phyloP scores from a whole-genome alignment of 2,329 filamentous ascomycete genomes.

The Exutisphaerella laricina region DNA sequence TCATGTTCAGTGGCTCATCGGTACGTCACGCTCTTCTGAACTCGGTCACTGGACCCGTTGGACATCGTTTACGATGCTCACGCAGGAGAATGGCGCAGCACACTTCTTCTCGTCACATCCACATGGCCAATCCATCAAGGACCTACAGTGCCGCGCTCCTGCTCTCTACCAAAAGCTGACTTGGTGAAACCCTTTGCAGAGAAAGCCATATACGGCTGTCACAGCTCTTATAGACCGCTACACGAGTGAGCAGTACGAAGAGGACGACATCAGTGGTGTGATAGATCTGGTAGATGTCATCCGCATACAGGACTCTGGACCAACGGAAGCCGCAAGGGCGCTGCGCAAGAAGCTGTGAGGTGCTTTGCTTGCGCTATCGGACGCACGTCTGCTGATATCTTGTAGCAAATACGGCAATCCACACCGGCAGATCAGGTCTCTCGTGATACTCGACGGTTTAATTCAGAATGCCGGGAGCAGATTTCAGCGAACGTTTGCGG shows the following conservation, averaged over 20 bases:
- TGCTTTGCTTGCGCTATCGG: neutral
- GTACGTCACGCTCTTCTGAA: conserved; percentile 15
- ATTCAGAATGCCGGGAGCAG: conserved; percentile 88
- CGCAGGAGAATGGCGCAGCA: too few relatives aligned
- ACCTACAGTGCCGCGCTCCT: too few relatives aligned
- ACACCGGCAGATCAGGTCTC: conserved; percentile 84
- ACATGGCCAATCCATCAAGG: too few relatives aligned
- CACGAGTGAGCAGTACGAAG: conserved; percentile 81
- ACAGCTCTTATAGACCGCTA: conserved; percentile 88
- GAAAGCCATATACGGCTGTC: conserved; percentile 89
- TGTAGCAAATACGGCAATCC: conserved; percentile 81
- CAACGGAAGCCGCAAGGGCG: conserved; percentile 82
- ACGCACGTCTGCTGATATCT: conserved; percentile 3
- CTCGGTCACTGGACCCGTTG: too few relatives aligned
- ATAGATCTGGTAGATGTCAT: conserved; percentile 93
- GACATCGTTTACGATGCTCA: too few relatives aligned
- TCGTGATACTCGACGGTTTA: conserved; percentile 83
- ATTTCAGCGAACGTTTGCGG: conserved; percentile 81
- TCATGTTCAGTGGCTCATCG: conserved; percentile 25
- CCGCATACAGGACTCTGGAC: conserved; percentile 78
- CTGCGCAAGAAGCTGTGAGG: conserved; percentile 86
- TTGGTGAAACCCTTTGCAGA: conserved; percentile 31
- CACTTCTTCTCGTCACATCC: too few relatives aligned
- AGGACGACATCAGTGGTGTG: conserved; percentile 86
- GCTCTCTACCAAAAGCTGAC: conserved; percentile 7